Conservation (phyloP, 345 rosid genomes). For the Euphorbia lathyris region DNA sequence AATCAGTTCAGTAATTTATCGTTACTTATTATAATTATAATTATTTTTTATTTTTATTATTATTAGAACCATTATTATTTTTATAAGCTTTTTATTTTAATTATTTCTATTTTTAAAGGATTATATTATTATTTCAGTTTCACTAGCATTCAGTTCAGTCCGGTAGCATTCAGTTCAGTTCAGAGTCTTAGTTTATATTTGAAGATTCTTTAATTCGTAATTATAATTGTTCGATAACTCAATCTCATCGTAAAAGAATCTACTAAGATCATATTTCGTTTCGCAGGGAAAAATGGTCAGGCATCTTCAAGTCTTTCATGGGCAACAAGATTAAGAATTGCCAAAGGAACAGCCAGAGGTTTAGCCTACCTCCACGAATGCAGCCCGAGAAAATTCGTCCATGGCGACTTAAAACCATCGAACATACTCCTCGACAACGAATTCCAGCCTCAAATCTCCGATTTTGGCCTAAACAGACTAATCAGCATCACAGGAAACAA, state of each 20-base stretch:
- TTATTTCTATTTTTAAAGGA: too few relatives aligned
- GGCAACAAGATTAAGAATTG: constrained; percentile 77
- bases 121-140: too few relatives aligned
- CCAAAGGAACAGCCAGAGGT: constrained; percentile 89
- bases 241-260: neutral
- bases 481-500: constrained; percentile 67
- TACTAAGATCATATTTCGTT: neutral
- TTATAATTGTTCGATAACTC: too few relatives aligned
- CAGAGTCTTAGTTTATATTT: too few relatives aligned
- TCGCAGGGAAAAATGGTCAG: constrained; percentile 76
- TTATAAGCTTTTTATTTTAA: too few relatives aligned
- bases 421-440: constrained; percentile 86
- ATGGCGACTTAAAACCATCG: constrained; percentile 87
- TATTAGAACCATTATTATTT: too few relatives aligned
- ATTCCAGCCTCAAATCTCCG: constrained; percentile 72
- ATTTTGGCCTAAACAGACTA: constrained; percentile 80
- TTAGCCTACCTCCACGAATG: constrained; percentile 95
- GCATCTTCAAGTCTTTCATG: constrained; percentile 73
- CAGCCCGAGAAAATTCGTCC: constrained; percentile 89
- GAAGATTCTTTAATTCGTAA: too few relatives aligned
- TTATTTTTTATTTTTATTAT: too few relatives aligned
- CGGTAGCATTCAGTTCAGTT: too few relatives aligned
- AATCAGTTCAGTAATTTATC: too few relatives aligned
- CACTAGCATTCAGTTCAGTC: too few relatives aligned
- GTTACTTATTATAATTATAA: too few relatives aligned